These are phyloP conservation scores for Calonectria pseudoreteaudii DNA, from an alignment of 2,329 filamentous ascomycete species.

Conservation along the genomic window DNA sequence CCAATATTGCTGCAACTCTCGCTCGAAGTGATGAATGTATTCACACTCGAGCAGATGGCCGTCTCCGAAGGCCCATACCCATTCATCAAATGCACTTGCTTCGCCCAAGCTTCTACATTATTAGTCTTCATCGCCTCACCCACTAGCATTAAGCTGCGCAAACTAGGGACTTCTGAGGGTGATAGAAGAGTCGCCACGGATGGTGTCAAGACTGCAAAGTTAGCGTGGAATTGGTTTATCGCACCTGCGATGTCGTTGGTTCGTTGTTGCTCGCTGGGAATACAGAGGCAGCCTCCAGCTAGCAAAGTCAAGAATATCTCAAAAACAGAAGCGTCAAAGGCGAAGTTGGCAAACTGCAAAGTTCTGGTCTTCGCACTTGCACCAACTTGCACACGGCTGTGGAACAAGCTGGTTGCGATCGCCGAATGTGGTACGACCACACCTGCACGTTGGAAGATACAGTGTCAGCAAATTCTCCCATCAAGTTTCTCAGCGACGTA, in stretches of 20 bases:
- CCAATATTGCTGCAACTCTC: slow-evolving; percentile 6
- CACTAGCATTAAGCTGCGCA: slow-evolving; percentile 1
- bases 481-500: slow-evolving; percentile 2
- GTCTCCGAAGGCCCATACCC: slow-evolving; percentile 7
- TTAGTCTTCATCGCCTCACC: slow-evolving; percentile 4
- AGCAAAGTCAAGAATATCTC: slow-evolving; percentile 10
- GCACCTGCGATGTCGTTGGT: slow-evolving; percentile 1
- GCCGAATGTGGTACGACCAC: slow-evolving; percentile 3
- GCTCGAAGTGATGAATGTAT: slow-evolving; percentile 1
- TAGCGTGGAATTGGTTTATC: slow-evolving; percentile 7
- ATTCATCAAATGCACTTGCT: background rate
- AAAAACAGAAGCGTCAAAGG: slow-evolving; percentile 6
- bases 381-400: slow-evolving; percentile 3
- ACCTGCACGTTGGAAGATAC: background rate
- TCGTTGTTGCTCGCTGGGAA: slow-evolving; percentile 4
- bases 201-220: slow-evolving; percentile 7
- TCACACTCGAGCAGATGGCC: slow-evolving; percentile 4
- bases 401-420: slow-evolving; percentile 5
- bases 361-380: slow-evolving; percentile 6
- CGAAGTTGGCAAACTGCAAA: slow-evolving; percentile 3
- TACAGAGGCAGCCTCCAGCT: slow-evolving; percentile 7
- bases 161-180: slow-evolving; percentile 1
- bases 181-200: slow-evolving; percentile 6
- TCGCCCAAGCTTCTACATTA: slow-evolving; percentile 1
- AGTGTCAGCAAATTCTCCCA: slow-evolving; percentile 4